These are phyloP conservation scores for Trypanosoma vivax DNA, from an alignment of 208 protist genomes.

Conservation along the genomic window DNA sequence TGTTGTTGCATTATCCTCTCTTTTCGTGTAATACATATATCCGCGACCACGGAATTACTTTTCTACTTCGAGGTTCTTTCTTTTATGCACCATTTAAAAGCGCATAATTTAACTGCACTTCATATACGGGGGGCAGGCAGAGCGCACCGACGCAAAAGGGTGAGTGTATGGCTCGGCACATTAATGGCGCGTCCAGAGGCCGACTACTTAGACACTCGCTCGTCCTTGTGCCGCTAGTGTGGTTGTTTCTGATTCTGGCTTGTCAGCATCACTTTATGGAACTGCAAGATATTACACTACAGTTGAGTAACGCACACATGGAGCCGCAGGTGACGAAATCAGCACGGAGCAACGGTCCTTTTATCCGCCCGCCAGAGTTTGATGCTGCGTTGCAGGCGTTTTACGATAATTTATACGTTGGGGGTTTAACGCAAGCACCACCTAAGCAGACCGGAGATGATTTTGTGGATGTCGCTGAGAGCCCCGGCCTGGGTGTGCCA, in stretches of 20 bases:
- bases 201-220: background rate
- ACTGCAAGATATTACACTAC: no score
- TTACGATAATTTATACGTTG: constrained; percentile 34
- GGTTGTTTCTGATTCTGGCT: constrained; percentile 5
- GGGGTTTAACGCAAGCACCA: constrained; percentile 34
- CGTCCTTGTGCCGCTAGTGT: background rate
- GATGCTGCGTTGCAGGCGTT: constrained; percentile 21
- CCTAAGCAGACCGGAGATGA: constrained; percentile 48
- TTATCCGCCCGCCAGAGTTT: constrained; percentile 8
- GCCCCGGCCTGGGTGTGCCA: constrained; percentile 27
- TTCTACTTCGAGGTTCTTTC: no score
- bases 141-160: no score
- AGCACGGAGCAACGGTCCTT: background rate
- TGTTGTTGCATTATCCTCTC: no score
- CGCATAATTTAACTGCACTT: no score
- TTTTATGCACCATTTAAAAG: no score
- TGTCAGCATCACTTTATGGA: constrained; percentile 1
- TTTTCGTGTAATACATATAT: no score
- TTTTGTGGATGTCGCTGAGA: constrained; percentile 52
- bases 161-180: constrained; percentile 8
- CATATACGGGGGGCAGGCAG: no score
- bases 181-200: background rate
- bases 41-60: no score
- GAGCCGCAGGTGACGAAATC: background rate
- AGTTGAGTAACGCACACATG: background rate